These are phyloP conservation scores for Sclerotinia nivalis DNA, from an alignment of 2,329 filamentous ascomycete species.

Conservation along the genomic window DNA sequence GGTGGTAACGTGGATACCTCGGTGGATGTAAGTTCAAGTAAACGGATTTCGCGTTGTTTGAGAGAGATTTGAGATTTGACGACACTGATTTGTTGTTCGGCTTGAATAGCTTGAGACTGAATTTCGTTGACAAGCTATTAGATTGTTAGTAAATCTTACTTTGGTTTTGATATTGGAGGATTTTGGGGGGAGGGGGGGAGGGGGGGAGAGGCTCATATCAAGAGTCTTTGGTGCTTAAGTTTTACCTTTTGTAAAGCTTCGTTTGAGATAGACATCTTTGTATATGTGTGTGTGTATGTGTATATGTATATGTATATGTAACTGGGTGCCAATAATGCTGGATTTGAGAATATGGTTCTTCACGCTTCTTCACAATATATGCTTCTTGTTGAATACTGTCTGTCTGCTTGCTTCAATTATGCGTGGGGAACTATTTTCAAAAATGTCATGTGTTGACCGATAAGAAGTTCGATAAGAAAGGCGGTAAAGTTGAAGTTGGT, in stretches of 20 bases:
- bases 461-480: slow-evolving; percentile 7
- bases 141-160: slow-evolving; percentile 18
- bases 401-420: slow-evolving; percentile 2
- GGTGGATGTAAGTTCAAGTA: slow-evolving; percentile 81
- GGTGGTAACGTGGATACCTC: slow-evolving; percentile 77
- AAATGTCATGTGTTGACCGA: slow-evolving; percentile 20
- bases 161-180: slow-evolving; percentile 5
- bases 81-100: slow-evolving; percentile 88
- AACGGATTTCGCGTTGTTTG: slow-evolving; percentile 85
- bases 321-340: background rate
- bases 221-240: background rate
- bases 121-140: slow-evolving; percentile 86
- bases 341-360: background rate
- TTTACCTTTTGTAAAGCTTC: slow-evolving; percentile 88
- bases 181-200: slow-evolving; percentile 1
- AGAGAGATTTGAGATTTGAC: slow-evolving; percentile 80
- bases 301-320: background rate
- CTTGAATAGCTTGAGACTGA: slow-evolving; percentile 81
- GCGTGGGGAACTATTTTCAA: slow-evolving; percentile 8
- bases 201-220: background rate
- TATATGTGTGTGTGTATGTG: background rate
- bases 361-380: background rate
- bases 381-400: background rate
- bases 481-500: background rate
- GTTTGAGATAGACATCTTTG: slow-evolving; percentile 85